phyloP scores from a whole-genome alignment of 495 filamentous ascomycete species.

The Penicillium paradoxum region DNA sequence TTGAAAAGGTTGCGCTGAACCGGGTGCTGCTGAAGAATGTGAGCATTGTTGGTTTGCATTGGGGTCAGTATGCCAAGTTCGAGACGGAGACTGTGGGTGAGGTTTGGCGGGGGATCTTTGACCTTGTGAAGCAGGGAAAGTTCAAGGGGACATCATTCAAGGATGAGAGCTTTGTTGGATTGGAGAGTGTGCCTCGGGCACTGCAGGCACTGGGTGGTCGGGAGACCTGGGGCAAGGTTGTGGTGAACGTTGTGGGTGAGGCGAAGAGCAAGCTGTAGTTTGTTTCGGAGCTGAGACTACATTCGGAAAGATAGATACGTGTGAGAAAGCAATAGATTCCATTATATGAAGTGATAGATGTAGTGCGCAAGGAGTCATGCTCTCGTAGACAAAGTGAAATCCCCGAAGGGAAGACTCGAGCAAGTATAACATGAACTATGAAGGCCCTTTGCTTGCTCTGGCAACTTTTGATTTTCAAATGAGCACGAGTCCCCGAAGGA shows the following conservation, averaged over 20 bases:
- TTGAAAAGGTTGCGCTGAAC: slow-evolving; percentile 91
- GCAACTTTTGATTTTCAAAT: slow-evolving; percentile 29
- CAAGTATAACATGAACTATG: slow-evolving; percentile 48
- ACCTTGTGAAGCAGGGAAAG: slow-evolving; percentile 70
- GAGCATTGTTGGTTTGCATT: slow-evolving; percentile 81
- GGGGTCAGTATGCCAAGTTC: slow-evolving; percentile 74
- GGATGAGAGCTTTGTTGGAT: slow-evolving; percentile 73
- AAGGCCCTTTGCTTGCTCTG: slow-evolving; percentile 45
- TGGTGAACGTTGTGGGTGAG: slow-evolving; percentile 76
- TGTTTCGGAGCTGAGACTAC: not conserved
- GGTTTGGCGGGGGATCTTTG: slow-evolving; percentile 80
- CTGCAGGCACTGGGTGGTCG: slow-evolving; percentile 70
- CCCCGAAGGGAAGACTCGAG: slow-evolving; percentile 22
- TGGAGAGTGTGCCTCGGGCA: slow-evolving; percentile 74
- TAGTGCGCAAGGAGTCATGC: slow-evolving; percentile 52
- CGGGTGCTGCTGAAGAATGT: slow-evolving; percentile 93
- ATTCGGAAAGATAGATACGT: not conserved
- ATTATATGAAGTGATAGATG: slow-evolving; percentile 18
- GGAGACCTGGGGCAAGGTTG: slow-evolving; percentile 94
- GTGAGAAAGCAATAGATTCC: slow-evolving; percentile 3
- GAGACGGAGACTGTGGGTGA: slow-evolving; percentile 64
- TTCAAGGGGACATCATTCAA: slow-evolving; percentile 78
- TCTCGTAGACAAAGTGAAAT: slow-evolving; percentile 34
- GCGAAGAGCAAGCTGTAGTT: slow-evolving; percentile 46
- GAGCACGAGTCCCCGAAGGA: slow-evolving; percentile 9